Evolutionary conservation across 345 rosid genomes (phyloP), one percentile per base, ranked within the genome.

Genomic region (Arabis hirsuta): DNA sequence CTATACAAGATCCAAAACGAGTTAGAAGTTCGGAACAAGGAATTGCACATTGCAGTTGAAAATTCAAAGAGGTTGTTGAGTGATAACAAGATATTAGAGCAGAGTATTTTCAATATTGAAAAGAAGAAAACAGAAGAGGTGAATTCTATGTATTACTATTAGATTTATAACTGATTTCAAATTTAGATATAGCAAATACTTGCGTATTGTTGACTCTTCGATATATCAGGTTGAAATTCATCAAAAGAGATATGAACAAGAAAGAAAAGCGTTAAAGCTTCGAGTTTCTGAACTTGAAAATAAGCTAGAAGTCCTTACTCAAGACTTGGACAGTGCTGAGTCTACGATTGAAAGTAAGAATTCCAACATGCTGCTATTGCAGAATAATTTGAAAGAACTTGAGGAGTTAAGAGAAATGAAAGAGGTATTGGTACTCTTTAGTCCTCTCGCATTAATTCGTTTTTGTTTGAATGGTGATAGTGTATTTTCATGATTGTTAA

Each of bases 391-490:
- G 78, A 91, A 88, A 80, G 99, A 95, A 62, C 77, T 95, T 27
- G 97, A 91, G 72, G 99, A 95, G 31, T 63, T 95, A 71, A 84
- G 99, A 77, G 96, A 88, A 83, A 87, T 95, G 93, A 91, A 86
- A 79, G 99, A 91, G 99, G 98, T 94, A 82, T 44, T 10, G 5
- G 12, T 68, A 36, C 56, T 60, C 27, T 9, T 65, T 42, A 8
- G 45, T 67, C 10, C 16, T 58, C 53, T 65, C 24, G 24, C 53
- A 7, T 55, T 51, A n/a, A n/a, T n/a, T n/a, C n/a, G n/a, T n/a
- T n/a, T n/a, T n/a, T n/a, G n/a, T n/a, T n/a, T n/a, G n/a, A n/a
- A n/a, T n/a, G n/a, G n/a, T n/a, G n/a, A n/a, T n/a, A n/a, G n/a
- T n/a, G n/a, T n/a, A 12, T 26, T 19, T 48, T 38, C 39, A 5